Evolutionary conservation across 148 eudicot genomes (phyloP), one percentile per base, ranked within the genome.

Genomic region (Vaccinium darrowii): DNA sequence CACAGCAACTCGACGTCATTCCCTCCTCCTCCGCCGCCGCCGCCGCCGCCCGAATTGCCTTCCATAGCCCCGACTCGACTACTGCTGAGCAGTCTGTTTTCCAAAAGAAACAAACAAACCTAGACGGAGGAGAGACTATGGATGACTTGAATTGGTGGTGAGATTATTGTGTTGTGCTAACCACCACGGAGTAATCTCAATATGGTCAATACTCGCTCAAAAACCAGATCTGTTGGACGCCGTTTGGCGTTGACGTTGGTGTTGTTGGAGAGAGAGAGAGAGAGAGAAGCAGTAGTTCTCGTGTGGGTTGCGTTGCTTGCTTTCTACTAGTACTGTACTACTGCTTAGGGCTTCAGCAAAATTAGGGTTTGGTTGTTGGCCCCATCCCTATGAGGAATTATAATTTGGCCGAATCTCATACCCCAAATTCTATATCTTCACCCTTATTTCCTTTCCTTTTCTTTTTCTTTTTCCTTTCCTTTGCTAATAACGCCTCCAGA

Each of bases 1-100:
- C 94, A 91, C n/a, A 94, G 71, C 82, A 96, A 80, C 83, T 94
- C 99, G 52, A 92, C 94, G 72, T 96, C 99, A 76, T 92, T 94
- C 4, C 95, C 95, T 0, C 92, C 92, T 39, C 39, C 39, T 2
- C 39, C 39, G 39, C 39, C 47, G 43, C 88, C 88, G 43, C 88
- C 88, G 3, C 84, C 89, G 50, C 90, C 90, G 30, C 91, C 92
- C 9, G 91, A 85, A 86, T 87, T 88, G 21, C 91, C 92, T 84
- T 91, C 96, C 95, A 94, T 94, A 6, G 43, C 47, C 13, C 69
- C 27, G 27, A 63, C 69, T 63, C 47, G 47, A n/a, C 69, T 21
- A 60, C 23, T 18, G 67, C 67, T 60, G 14, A 2, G 56, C 16
- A 54, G 5, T 14, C 58, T 49, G 16, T 63, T 63, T 54, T 0